A percentile compares a stretch with the other conserved stretches of the same genome.
phyloP scores from a whole-genome alignment of 768 basidiomycete genomes.

The Exsudoporus frostii region DNA sequence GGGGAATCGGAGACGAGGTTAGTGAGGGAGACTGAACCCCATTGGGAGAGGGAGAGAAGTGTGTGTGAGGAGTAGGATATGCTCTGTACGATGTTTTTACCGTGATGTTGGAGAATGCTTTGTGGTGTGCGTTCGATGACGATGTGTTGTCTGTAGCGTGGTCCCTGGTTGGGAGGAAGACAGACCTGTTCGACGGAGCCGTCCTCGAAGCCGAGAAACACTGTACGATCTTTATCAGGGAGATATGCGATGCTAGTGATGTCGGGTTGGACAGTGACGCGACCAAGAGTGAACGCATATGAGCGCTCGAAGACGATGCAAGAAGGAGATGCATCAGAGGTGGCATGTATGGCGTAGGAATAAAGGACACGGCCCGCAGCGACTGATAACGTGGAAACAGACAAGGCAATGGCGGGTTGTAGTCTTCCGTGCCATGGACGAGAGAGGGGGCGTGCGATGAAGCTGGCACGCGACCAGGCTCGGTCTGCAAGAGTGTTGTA shows the following conservation, averaged over 20 bases:
- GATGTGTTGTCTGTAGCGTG: conserved; percentile 12
- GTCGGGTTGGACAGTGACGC: conserved; percentile 34
- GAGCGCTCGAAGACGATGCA: conserved; percentile 46
- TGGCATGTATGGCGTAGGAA: conserved; percentile 48
- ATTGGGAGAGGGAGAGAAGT: conserved; percentile 57
- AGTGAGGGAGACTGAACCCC: conserved; percentile 46
- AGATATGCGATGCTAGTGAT: conserved; percentile 56
- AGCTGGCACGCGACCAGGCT: conserved; percentile 48
- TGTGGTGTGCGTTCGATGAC: conserved; percentile 21
- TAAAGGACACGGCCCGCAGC: conserved; percentile 58
- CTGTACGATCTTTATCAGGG: conserved; percentile 43
- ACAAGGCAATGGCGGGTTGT: conserved; percentile 57
- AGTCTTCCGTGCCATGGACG: conserved; percentile 54
- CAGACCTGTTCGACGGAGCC: conserved; percentile 52
- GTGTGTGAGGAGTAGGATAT: conserved; percentile 44
- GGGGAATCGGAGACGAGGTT: conserved; percentile 23
- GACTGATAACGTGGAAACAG: conserved; percentile 52
- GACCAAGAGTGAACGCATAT: conserved; percentile 37
- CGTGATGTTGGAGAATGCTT: conserved; percentile 32
- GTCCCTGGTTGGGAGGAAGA: conserved; percentile 24
- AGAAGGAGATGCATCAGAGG: conserved; percentile 36
- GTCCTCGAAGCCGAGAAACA: conserved; percentile 59
- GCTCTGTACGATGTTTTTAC: conserved; percentile 52
- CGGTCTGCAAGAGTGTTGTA: conserved; percentile 53
- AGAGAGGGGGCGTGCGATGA: conserved; percentile 64